These are phyloP conservation scores for Penicillium sclerotigenum DNA, from an alignment of 2,329 filamentous ascomycete genomes.

Conservation along the genomic window DNA sequence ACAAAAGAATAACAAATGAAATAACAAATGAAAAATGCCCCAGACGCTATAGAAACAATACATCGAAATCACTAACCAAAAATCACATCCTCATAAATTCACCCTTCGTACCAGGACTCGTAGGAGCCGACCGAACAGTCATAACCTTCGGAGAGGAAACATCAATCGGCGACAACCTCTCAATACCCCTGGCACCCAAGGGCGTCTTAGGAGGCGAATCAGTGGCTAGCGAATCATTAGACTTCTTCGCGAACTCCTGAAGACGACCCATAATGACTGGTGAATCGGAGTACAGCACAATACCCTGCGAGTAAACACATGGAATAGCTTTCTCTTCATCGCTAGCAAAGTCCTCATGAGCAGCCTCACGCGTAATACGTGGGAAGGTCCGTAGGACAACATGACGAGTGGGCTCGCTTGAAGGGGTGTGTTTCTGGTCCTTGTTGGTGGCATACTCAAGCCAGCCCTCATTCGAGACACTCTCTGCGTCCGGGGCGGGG, in stretches of 20 bases:
- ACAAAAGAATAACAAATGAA: not conserved
- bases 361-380: slow-evolving; percentile 51
- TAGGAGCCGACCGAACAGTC: slow-evolving; percentile 19
- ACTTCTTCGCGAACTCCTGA: slow-evolving; percentile 40
- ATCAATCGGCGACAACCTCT: slow-evolving; percentile 6
- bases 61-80: not conserved
- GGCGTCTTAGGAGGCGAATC: slow-evolving; percentile 16
- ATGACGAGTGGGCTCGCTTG: slow-evolving; percentile 34
- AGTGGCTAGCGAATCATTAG: slow-evolving; percentile 13
- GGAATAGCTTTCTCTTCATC: slow-evolving; percentile 43
- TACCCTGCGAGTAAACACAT: slow-evolving; percentile 50
- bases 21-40: not conserved
- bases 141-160: slow-evolving; percentile 8
- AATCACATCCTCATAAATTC: slow-evolving; percentile 6
- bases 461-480: slow-evolving; percentile 38
- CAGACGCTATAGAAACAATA: not conserved
- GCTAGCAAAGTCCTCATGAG: slow-evolving; percentile 48
- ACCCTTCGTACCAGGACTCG: slow-evolving; percentile 16
- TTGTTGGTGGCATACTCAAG: slow-evolving; percentile 33
- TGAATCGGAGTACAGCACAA: slow-evolving; percentile 51
- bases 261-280: slow-evolving; percentile 40
- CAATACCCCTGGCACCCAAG: not conserved
- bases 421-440: slow-evolving; percentile 13
- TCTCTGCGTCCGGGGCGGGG: slow-evolving; percentile 41
- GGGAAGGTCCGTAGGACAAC: slow-evolving; percentile 53